A percentile compares a stretch with the other conserved stretches of the same genome.
Conservation (phyloP, 2,329 filamentous ascomycete species). For the Dendryphion nanum region DNA sequence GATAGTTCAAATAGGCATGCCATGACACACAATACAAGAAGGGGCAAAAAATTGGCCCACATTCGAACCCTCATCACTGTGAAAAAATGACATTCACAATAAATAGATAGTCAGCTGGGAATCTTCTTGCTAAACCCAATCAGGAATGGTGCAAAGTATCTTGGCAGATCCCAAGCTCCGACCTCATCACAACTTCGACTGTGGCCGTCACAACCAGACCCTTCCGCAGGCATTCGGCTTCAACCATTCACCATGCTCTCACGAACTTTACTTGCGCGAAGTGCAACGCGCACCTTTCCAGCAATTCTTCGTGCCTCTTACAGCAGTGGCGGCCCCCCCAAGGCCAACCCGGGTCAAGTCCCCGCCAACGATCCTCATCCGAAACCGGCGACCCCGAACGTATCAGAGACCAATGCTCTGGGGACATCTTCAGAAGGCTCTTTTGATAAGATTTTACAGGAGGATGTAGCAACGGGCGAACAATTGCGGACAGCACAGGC, state of each 20-base stretch:
- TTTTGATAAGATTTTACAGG: conserved; percentile 55
- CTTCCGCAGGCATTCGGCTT: too few species aligned
- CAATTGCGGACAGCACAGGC: conserved; percentile 67
- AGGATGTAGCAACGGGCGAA: conserved; percentile 55
- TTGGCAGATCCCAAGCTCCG: too few species aligned
- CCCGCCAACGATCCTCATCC: conserved; percentile 64
- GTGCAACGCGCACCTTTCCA: conserved; percentile 22
- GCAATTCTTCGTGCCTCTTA: conserved; percentile 23
- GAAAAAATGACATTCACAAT: too few species aligned
- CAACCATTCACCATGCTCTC: conserved; percentile 10
- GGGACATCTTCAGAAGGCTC: conserved; percentile 51
- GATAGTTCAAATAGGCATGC: too few species aligned
- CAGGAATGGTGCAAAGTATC: too few species aligned
- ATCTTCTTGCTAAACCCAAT: too few species aligned
- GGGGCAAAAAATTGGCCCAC: too few species aligned
- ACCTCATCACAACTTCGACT: too few species aligned
- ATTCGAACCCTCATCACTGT: too few species aligned
- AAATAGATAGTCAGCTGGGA: too few species aligned
- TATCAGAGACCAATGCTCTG: conserved; percentile 61
- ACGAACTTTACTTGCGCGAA: conserved; percentile 23
- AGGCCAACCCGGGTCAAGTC: conserved; percentile 57
- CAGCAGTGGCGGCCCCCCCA: conserved; percentile 12
- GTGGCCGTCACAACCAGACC: too few species aligned
- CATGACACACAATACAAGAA: too few species aligned
- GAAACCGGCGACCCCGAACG: conserved; percentile 48